Evolutionary conservation across 345 rosid species (phyloP).

Genomic region (Melaleuca alternifolia): DNA sequence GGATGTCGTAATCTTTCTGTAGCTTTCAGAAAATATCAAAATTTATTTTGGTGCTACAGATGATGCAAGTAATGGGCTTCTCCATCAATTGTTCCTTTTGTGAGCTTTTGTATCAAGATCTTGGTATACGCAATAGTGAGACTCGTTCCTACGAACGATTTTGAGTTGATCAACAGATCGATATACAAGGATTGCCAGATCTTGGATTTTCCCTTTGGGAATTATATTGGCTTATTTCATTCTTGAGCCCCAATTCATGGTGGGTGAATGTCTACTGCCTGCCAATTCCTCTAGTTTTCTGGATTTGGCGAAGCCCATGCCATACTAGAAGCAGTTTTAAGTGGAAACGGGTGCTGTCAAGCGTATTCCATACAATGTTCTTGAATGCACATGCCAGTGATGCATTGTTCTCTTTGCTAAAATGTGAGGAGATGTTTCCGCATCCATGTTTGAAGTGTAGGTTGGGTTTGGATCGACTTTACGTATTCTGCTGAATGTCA

Average conservation of each 20-base stretch:
- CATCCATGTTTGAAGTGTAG: background rate
- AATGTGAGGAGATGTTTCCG: too few species aligned
- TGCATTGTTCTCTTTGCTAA: background rate
- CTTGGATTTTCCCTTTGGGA: background rate
- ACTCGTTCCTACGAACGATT: background rate
- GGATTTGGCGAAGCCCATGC: background rate
- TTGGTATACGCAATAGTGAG: background rate
- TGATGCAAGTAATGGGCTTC: background rate
- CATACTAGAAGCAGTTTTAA: background rate
- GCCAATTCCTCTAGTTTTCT: background rate
- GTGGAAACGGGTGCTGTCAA: background rate
- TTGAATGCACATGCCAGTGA: background rate
- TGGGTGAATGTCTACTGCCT: background rate
- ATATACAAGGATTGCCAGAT: background rate
- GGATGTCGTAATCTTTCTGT: background rate
- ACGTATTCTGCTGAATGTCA: background rate
- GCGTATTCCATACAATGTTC: background rate
- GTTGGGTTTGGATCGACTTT: background rate
- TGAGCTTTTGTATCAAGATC: background rate
- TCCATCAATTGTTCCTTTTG: background rate
- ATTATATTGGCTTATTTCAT: background rate
- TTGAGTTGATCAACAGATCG: background rate
- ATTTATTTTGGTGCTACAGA: background rate
- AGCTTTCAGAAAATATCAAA: background rate
- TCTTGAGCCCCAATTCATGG: background rate